A percentile compares a stretch with the other conserved stretches of the same genome.
These are phyloP conservation scores for Beauveria medogensis DNA, from an alignment of 2,329 filamentous ascomycete genomes.

Conservation along the genomic window DNA sequence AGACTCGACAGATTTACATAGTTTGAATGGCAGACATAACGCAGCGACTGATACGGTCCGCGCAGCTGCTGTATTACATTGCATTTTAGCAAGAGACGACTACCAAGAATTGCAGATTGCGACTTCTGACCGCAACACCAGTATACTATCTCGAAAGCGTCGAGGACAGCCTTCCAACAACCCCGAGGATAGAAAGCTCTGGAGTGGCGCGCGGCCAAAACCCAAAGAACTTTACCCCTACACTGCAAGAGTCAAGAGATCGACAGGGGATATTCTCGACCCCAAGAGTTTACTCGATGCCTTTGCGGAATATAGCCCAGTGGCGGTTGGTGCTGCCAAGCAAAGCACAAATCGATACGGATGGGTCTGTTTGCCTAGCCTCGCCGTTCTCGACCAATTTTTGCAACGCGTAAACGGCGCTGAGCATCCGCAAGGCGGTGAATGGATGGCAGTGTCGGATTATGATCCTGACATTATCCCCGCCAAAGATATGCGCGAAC, in stretches of 20 bases:
- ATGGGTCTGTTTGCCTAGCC: not conserved
- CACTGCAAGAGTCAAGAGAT: not conserved
- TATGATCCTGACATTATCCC: not conserved
- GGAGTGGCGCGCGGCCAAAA: not conserved
- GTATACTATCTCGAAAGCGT: not conserved
- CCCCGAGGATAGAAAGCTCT: not conserved
- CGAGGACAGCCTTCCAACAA: not conserved
- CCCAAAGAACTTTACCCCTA: conserved; percentile 4
- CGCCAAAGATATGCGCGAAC: not conserved
- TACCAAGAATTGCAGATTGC: not conserved
- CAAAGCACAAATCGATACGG: not conserved
- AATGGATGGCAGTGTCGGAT: not conserved
- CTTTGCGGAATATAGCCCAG: not conserved
- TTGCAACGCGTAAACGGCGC: not conserved
- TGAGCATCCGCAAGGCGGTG: not conserved
- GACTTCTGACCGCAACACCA: not conserved
- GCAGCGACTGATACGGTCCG: not conserved
- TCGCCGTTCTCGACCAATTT: not conserved
- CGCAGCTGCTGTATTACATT: not conserved
- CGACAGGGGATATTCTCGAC: not conserved
- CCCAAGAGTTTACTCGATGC: not conserved
- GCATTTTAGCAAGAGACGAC: not conserved
- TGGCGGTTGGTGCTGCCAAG: not conserved
- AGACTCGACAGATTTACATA: not conserved
- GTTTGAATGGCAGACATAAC: not conserved